Base-by-base conservation (phyloP, 768 basidiomycete species). In the Mycena rosella region DNA sequence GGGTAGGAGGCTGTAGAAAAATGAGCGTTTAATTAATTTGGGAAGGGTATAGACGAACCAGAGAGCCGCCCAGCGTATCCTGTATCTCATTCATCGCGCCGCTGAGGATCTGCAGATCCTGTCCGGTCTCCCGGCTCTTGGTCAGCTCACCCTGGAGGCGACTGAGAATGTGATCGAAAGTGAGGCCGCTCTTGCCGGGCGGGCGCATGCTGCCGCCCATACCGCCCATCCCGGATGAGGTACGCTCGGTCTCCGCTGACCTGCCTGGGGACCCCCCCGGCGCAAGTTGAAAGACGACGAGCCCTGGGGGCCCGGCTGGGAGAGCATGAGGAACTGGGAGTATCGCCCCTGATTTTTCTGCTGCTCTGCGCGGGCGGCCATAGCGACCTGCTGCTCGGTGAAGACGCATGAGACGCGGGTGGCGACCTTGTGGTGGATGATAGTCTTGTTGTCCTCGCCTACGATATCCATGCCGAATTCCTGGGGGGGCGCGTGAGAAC, bases 381-480 rank as follows among this genome's bases (percentile, higher is more conserved):
- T 85, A 66, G 88, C 89, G 1, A 88, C 92, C 74, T 99, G 98
- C 65, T 95, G 93, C 45, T 95, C 91, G 0, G 85, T 88, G 72
- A 97, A 91, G 6, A 98, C 88, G 73, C 96, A 96, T 59, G 94
- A 87, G 38, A 96, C 96, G 30, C 95, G 93, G 5, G 97, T 96
- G 14, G 98, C 96, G 59, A 99, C 98, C 79, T 99, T 99, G 83
- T 98, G 96, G 80, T 99, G 98, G 54, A 99, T 91, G 63, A 98
- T 96, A 2, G 95, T 96, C 80, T 94, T 94, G 85, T 96, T 98
- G 84, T 99, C 98, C 75, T 99, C 98, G 69, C 95, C 94, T 60
- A 98, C 94, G 69, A 99, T 99, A 81, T 99, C 98, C 74, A 99
- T 99, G 63, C 98, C 98, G 78, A 98, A 99, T 91, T 99, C 96